Percentiles rank a stretch among this genome's conserved stretches.
Evolutionary conservation across 192 early-diverging fungal species (phyloP).

Genomic region (Backusella mclennaniae): DNA sequence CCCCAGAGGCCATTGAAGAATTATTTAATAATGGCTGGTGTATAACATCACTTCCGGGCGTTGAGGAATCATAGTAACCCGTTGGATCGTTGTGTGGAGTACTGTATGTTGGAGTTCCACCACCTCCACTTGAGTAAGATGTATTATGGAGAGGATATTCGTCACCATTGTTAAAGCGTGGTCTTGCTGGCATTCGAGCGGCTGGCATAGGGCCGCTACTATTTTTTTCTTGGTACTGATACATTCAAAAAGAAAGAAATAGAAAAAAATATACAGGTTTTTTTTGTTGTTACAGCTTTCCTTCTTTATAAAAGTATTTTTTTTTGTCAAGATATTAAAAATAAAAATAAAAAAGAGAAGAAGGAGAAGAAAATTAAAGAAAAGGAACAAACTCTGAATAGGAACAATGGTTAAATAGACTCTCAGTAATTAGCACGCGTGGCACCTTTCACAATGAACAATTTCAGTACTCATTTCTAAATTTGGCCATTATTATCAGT

Average conservation of each 20-base stretch:
- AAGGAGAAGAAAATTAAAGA: not conserved
- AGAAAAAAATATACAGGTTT: not conserved
- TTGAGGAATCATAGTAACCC: constrained; percentile 13
- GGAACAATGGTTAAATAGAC: constrained; percentile 6
- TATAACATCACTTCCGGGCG: constrained; percentile 1
- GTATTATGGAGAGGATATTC: constrained; percentile 12
- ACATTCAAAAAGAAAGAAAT: not conserved
- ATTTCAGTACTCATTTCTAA: constrained; percentile 2
- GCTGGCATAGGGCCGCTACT: not conserved
- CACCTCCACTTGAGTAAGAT: not conserved
- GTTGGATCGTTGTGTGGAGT: not conserved
- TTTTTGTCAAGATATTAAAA: not conserved
- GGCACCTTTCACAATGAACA: constrained; percentile 2
- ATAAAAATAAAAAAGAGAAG: not conserved
- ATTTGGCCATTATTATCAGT: not conserved
- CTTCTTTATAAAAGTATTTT: not conserved
- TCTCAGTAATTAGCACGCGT: constrained; percentile 1
- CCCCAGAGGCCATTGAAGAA: not conserved
- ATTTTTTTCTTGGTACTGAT: not conserved
- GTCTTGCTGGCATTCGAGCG: constrained; percentile 10
- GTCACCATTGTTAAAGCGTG: constrained; percentile 4
- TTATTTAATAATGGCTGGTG: constrained; percentile 9
- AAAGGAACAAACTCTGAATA: not conserved
- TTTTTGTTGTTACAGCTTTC: not conserved
- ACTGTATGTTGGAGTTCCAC: not conserved